phyloP scores from a whole-genome alignment of 2,329 filamentous ascomycete species.

The Fusarium sp. region DNA sequence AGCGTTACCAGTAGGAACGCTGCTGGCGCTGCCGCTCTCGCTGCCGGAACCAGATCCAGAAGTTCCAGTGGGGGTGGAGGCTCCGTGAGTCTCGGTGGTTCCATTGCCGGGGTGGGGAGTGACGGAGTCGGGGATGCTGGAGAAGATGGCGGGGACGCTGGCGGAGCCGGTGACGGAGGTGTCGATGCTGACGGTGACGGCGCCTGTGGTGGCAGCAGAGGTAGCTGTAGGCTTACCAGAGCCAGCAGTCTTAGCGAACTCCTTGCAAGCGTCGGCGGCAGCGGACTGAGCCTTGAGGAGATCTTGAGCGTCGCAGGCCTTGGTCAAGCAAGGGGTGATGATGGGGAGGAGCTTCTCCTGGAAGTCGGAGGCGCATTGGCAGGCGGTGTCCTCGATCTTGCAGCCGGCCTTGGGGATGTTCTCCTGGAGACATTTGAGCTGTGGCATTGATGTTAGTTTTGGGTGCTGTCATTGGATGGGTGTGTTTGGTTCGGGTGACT shows the following conservation, averaged over 20 bases:
- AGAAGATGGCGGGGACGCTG: slow-evolving; percentile 28
- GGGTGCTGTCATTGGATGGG: neutral
- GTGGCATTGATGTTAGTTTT: neutral
- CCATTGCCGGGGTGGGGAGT: slow-evolving; percentile 23
- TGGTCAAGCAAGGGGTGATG: slow-evolving; percentile 46
- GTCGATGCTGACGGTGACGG: slow-evolving; percentile 20
- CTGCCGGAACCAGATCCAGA: neutral
- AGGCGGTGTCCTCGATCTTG: slow-evolving; percentile 48
- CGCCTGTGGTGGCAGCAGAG: slow-evolving; percentile 2
- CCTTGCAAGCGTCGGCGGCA: slow-evolving; percentile 44
- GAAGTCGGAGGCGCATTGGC: slow-evolving; percentile 50
- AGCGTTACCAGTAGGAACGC: slow-evolving; percentile 27
- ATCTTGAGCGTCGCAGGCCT: slow-evolving; percentile 47
- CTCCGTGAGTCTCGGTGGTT: slow-evolving; percentile 14
- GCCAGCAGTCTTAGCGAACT: slow-evolving; percentile 29
- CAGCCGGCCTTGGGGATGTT: slow-evolving; percentile 51
- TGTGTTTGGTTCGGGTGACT: slow-evolving; percentile 26
- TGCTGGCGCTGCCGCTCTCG: slow-evolving; percentile 5
- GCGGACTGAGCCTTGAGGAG: slow-evolving; percentile 47
- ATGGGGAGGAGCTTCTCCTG: slow-evolving; percentile 45
- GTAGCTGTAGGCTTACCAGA: neutral
- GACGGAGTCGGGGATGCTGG: slow-evolving; percentile 14
- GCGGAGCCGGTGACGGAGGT: slow-evolving; percentile 25
- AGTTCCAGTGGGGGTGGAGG: slow-evolving; percentile 13
- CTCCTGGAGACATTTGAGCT: slow-evolving; percentile 49